phyloP scores from a whole-genome alignment of 108 stramenopile genomes.

The Aurantiochytrium sp. region DNA sequence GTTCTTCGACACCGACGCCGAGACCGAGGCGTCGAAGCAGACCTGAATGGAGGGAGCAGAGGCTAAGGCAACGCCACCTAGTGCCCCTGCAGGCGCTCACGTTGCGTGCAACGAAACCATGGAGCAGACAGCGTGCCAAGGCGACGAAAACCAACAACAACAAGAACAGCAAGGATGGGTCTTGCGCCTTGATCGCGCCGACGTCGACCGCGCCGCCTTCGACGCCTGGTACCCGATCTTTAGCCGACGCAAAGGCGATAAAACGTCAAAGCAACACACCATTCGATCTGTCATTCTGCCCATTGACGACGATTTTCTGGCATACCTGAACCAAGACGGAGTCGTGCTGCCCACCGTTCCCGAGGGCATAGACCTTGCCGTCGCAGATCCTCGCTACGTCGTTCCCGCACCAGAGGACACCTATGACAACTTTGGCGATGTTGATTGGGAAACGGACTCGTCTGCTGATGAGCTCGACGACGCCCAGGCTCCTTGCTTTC shows the following conservation, averaged over 20 bases:
- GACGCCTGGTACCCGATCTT: neutral
- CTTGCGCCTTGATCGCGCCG: neutral
- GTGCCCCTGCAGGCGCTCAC: too few species aligned
- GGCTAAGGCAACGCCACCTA: too few species aligned
- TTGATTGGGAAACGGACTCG: constrained; percentile 38
- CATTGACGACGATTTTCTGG: constrained; percentile 50
- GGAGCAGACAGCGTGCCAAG: neutral
- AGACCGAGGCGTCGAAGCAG: too few species aligned
- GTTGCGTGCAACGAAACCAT: neutral
- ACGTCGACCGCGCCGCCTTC: neutral
- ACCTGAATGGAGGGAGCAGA: too few species aligned
- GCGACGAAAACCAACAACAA: neutral
- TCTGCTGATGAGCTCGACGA: constrained; percentile 35
- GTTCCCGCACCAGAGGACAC: constrained; percentile 32
- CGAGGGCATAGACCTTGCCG: constrained; percentile 29
- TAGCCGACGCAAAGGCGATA: neutral
- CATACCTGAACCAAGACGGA: constrained; percentile 70
- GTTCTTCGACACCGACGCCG: too few species aligned
- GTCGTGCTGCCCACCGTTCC: constrained; percentile 66
- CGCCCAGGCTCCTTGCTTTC: constrained; percentile 41
- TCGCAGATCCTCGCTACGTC: constrained; percentile 45
- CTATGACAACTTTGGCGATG: constrained; percentile 39
- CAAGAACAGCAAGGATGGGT: neutral
- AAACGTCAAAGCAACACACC: constrained; percentile 18
- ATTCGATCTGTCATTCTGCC: constrained; percentile 21